A percentile compares a stretch with the other conserved stretches of the same genome.
Evolutionary conservation across 2,329 filamentous ascomycete species (phyloP).

Genomic region (Fonsecaea monophora): DNA sequence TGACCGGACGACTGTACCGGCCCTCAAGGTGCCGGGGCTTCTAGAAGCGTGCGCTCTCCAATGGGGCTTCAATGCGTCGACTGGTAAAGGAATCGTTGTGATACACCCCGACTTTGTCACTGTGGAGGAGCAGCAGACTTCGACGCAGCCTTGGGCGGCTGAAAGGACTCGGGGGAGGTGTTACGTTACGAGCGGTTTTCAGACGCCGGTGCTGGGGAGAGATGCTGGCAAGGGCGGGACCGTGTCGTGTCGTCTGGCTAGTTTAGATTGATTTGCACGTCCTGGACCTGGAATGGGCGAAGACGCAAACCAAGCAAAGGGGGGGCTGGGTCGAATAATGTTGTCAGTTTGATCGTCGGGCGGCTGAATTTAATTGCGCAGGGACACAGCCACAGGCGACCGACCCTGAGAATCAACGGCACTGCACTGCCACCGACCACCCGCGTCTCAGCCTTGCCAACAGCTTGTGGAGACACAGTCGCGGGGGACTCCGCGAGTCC

Average conservation of each 20-base stretch:
- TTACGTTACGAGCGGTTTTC: background rate
- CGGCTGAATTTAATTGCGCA: constrained; percentile 21
- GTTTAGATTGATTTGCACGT: background rate
- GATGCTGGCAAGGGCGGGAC: constrained; percentile 3
- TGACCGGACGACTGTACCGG: constrained; percentile 20
- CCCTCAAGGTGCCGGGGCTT: background rate
- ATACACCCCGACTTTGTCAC: background rate
- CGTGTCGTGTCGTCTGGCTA: background rate
- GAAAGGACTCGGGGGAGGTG: background rate
- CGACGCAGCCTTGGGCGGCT: background rate
- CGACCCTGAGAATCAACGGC: background rate
- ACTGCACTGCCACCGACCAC: constrained; percentile 6
- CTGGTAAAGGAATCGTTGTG: background rate
- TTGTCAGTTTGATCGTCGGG: constrained; percentile 17
- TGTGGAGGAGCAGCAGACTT: background rate
- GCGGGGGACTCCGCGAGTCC: background rate
- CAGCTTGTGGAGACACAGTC: background rate
- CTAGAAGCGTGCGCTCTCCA: background rate
- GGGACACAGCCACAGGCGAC: constrained; percentile 15
- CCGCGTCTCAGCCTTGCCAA: constrained; percentile 13
- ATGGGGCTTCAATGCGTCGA: background rate
- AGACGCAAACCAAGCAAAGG: constrained; percentile 1
- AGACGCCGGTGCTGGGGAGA: background rate
- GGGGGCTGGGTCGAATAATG: constrained; percentile 7
- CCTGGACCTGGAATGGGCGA: background rate